A percentile compares a stretch with the other conserved stretches of the same genome.
phyloP scores from a whole-genome alignment of 1,284 basidiomycete genomes.

The Tilletia walkeri region DNA sequence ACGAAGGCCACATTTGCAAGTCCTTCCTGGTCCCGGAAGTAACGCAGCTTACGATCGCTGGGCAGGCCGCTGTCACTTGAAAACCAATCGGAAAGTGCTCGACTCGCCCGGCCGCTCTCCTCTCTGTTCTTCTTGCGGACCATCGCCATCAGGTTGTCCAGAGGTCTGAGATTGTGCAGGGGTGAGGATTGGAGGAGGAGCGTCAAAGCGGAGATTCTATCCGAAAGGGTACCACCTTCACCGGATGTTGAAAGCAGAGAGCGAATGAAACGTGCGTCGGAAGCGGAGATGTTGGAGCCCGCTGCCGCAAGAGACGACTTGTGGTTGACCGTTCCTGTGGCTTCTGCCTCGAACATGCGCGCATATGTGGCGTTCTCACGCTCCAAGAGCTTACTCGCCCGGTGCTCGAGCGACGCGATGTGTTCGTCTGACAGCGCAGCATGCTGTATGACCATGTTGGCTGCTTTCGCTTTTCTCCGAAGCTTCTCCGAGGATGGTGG shows the following conservation, averaged over 20 bases:
- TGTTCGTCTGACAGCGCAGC: slow-evolving; percentile 23
- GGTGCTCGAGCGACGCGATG: slow-evolving; percentile 38
- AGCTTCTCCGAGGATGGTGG: slow-evolving; percentile 14
- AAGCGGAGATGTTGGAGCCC: slow-evolving; percentile 38
- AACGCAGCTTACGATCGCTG: slow-evolving; percentile 69
- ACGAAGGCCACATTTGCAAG: slow-evolving; percentile 64
- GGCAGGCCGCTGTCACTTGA: slow-evolving; percentile 66
- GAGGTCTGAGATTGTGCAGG: slow-evolving; percentile 69
- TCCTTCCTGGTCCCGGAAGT: slow-evolving; percentile 80
- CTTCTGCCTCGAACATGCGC: slow-evolving; percentile 28
- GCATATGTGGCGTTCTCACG: slow-evolving; percentile 44
- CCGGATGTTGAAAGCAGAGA: slow-evolving; percentile 42
- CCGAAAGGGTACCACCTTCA: slow-evolving; percentile 70
- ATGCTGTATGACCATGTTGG: slow-evolving; percentile 3
- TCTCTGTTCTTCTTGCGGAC: slow-evolving; percentile 85
- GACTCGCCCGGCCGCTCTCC: slow-evolving; percentile 81
- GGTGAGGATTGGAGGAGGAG: slow-evolving; percentile 87
- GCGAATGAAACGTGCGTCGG: slow-evolving; percentile 52
- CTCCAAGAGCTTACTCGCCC: slow-evolving; percentile 37
- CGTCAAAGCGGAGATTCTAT: slow-evolving; percentile 87
- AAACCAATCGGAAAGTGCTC: slow-evolving; percentile 96
- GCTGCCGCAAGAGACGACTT: slow-evolving; percentile 38
- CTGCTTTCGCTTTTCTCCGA: slow-evolving; percentile 11
- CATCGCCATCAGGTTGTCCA: slow-evolving; percentile 69
- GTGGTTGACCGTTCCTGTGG: slow-evolving; percentile 24